These are phyloP conservation scores for Piloderma croceum DNA, from an alignment of 768 basidiomycete species.

Conservation along the genomic window DNA sequence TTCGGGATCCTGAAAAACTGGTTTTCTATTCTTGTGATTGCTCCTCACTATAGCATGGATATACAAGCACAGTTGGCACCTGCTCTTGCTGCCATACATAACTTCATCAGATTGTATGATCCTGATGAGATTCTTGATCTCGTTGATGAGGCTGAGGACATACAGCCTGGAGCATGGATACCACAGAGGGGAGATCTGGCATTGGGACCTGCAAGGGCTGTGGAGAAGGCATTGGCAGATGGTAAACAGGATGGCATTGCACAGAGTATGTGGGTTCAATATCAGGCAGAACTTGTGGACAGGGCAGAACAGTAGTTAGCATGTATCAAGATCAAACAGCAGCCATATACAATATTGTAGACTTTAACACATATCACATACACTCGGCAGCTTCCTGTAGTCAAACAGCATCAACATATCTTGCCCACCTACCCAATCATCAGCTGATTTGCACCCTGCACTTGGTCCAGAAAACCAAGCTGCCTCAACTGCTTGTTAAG, in stretches of 20 bases:
- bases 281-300: conserved; percentile 10
- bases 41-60: conserved; percentile 10
- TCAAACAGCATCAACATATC: no score
- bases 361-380: no score
- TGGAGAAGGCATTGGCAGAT: conserved; percentile 11
- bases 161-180: no score
- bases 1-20: conserved; percentile 17
- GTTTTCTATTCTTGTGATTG: conserved; percentile 13
- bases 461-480: no score
- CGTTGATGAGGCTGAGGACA: no score
- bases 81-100: conserved; percentile 20
- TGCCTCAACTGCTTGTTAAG: no score
- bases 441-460: no score
- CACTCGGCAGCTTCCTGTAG: no score
- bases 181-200: conserved; percentile 1
- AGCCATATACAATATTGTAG: no score
- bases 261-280: conserved; percentile 25
- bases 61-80: conserved; percentile 19
- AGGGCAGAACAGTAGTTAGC: no score
- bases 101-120: conserved; percentile 18
- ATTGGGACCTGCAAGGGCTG: neutral
- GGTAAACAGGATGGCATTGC: conserved; percentile 22
- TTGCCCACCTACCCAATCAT: no score
- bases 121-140: conserved; percentile 5
- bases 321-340: no score